Percentiles rank a stretch among this genome's conserved stretches.
Evolutionary conservation across 2,329 filamentous ascomycete genomes (phyloP).

Genomic region (Exophiala xenobiotica): DNA sequence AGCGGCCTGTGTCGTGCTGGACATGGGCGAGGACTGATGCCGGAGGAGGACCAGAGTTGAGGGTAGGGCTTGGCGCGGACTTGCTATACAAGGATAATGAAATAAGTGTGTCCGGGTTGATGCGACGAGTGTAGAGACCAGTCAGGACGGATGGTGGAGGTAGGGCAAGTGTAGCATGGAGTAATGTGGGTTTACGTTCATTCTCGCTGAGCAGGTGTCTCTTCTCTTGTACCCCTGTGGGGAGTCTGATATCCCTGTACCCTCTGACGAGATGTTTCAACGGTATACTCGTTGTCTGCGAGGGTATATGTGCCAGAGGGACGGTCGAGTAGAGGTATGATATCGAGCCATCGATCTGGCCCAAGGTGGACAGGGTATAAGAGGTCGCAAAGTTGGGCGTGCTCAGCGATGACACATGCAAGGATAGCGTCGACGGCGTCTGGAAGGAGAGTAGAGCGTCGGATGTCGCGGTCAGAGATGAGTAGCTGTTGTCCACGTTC

Average conservation of each 20-base stretch:
- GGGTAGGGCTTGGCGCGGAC: slow-evolving; percentile 32
- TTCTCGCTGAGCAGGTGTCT: slow-evolving; percentile 41
- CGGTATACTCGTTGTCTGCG: slow-evolving; percentile 71
- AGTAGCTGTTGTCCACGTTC: slow-evolving; percentile 91
- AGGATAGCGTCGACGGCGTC: slow-evolving; percentile 77
- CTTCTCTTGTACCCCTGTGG: slow-evolving; percentile 21
- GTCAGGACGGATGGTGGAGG: slow-evolving; percentile 79
- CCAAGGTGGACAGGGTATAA: slow-evolving; percentile 85
- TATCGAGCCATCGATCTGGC: slow-evolving; percentile 92
- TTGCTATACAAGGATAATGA: slow-evolving; percentile 62
- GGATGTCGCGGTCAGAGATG: slow-evolving; percentile 77
- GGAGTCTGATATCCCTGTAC: slow-evolving; percentile 56
- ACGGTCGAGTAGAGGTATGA: slow-evolving; percentile 94
- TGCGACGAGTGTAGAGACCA: slow-evolving; percentile 75
- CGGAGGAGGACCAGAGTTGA: slow-evolving; percentile 51
- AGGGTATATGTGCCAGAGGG: slow-evolving; percentile 64
- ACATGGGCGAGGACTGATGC: slow-evolving; percentile 47
- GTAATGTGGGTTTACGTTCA: slow-evolving; percentile 42
- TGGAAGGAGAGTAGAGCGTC: slow-evolving; percentile 85
- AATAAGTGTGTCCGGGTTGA: slow-evolving; percentile 75
- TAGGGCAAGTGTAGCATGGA: slow-evolving; percentile 47
- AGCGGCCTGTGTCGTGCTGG: slow-evolving; percentile 77
- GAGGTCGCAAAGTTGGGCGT: slow-evolving; percentile 92
- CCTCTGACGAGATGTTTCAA: slow-evolving; percentile 76
- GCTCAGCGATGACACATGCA: slow-evolving; percentile 87